A percentile compares a stretch with the other conserved stretches of the same genome.
Conservation (phyloP, 1,284 basidiomycete species). For the Apiotrichum domesticum region DNA sequence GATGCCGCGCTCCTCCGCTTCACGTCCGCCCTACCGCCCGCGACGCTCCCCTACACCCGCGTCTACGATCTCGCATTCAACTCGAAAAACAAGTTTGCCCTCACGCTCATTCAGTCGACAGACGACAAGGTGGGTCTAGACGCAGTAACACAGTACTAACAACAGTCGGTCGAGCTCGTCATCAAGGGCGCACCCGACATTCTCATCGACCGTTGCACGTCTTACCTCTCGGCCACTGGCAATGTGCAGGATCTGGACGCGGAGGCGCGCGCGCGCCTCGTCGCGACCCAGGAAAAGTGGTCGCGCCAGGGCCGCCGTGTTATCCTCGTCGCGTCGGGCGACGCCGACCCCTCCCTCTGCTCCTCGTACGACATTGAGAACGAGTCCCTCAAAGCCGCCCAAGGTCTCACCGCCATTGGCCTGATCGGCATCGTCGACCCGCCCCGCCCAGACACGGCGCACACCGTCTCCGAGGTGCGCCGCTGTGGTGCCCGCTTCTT, state of each 20-base stretch:
- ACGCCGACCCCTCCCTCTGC: constrained; percentile 16
- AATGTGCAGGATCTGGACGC: constrained; percentile 42
- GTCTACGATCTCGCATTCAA: constrained; percentile 54
- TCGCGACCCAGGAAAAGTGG: constrained; percentile 52
- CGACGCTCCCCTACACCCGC: constrained; percentile 39
- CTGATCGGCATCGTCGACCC: constrained; percentile 62
- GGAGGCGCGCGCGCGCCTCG: constrained; percentile 32
- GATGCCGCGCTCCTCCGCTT: constrained; percentile 59
- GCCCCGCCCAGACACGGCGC: constrained; percentile 56
- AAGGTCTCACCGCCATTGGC: constrained; percentile 55
- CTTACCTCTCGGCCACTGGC: constrained; percentile 46
- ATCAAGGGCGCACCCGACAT: constrained; percentile 60
- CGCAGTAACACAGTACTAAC: constrained; percentile 1
- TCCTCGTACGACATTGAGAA: constrained; percentile 44
- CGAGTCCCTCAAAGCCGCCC: constrained; percentile 31
- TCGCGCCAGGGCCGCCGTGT: constrained; percentile 59
- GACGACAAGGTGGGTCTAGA: constrained; percentile 3
- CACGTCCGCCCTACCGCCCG: constrained; percentile 46
- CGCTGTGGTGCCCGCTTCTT: constrained; percentile 60
- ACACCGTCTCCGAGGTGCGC: constrained; percentile 52
- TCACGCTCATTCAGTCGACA: neutral
- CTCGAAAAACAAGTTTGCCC: constrained; percentile 57
- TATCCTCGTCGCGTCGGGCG: constrained; percentile 48
- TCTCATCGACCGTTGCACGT: constrained; percentile 52
- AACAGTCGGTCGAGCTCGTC: constrained; percentile 43